These are phyloP conservation scores for Jatropha multifida DNA, from an alignment of 441 rosid genomes.

Conservation along the genomic window DNA sequence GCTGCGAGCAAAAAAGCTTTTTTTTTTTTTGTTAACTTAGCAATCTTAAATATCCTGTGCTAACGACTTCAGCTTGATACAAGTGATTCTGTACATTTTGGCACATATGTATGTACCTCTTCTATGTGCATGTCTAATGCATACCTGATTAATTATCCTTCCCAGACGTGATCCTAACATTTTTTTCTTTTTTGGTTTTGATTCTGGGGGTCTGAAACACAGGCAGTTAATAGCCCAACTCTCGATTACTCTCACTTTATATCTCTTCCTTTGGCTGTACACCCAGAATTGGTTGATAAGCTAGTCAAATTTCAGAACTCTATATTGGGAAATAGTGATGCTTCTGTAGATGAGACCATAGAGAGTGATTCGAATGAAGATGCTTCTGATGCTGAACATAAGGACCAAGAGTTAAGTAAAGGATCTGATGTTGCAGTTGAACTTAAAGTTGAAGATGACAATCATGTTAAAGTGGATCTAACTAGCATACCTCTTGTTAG, in stretches of 20 bases:
- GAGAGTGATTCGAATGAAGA: slow-evolving; percentile 45
- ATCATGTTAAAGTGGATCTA: slow-evolving; percentile 47
- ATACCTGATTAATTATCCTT: background rate
- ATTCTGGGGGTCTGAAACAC: slow-evolving; percentile 14
- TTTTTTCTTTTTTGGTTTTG: background rate
- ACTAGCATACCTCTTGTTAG: slow-evolving; percentile 58
- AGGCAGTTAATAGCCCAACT: slow-evolving; percentile 68
- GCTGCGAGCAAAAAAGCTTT: background rate
- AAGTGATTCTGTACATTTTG: background rate
- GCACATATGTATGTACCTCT: background rate
- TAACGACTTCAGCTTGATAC: background rate
- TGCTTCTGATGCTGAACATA: slow-evolving; percentile 29
- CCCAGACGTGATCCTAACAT: background rate
- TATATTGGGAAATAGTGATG: slow-evolving; percentile 44
- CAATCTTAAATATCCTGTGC: background rate
- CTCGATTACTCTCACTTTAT: slow-evolving; percentile 86
- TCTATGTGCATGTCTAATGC: background rate
- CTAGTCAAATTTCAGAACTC: slow-evolving; percentile 70
- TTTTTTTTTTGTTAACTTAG: slow-evolving; percentile 1
- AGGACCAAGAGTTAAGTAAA: slow-evolving; percentile 24
- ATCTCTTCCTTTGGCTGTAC: slow-evolving; percentile 86
- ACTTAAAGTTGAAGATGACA: slow-evolving; percentile 49
- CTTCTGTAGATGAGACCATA: slow-evolving; percentile 26
- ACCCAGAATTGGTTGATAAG: slow-evolving; percentile 74
- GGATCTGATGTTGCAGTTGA: slow-evolving; percentile 38